Conservation (phyloP, 768 basidiomycete species). For the Amanita rimosa region DNA sequence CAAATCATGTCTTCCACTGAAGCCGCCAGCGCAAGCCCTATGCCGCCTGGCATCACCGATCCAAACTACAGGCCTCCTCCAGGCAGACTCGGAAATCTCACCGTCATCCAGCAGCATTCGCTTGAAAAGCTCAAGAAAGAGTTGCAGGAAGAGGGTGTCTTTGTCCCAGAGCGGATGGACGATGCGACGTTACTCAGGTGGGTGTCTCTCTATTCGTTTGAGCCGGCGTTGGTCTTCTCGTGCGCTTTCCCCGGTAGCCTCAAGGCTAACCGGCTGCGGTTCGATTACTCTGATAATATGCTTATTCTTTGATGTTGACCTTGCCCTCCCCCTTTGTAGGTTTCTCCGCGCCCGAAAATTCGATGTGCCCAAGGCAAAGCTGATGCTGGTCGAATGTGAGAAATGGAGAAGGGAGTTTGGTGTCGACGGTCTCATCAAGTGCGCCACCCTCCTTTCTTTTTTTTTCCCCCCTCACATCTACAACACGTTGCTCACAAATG, state of each 20-base stretch:
- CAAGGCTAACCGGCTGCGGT: no score
- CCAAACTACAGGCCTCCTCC: conserved; percentile 54
- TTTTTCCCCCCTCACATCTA: no score
- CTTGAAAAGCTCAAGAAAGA: conserved; percentile 60
- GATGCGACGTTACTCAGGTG: conserved; percentile 58
- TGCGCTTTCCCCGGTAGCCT: neutral
- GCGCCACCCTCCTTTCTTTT: conserved; percentile 17
- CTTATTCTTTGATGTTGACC: neutral
- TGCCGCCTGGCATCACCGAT: conserved; percentile 51
- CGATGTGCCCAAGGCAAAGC: conserved; percentile 70
- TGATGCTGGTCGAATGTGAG: conserved; percentile 75
- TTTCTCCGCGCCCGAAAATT: conserved; percentile 93
- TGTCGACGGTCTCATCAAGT: conserved; percentile 67
- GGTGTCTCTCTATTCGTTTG: neutral
- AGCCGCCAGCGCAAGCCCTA: conserved; percentile 39
- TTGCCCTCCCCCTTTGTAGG: conserved; percentile 24
- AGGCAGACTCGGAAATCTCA: conserved; percentile 69
- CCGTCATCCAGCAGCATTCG: conserved; percentile 42
- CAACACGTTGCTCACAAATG: conserved; percentile 1
- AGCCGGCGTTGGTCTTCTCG: neutral
- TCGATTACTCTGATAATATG: no score
- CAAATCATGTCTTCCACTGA: conserved; percentile 6
- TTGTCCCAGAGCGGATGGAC: conserved; percentile 56
- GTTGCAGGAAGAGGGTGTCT: conserved; percentile 46
- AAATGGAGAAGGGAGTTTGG: conserved; percentile 85